Percentiles rank a stretch among this genome's conserved stretches.
Evolutionary conservation across 2,329 filamentous ascomycete genomes (phyloP).

Genomic region (Allantophomopsis cytisporea): DNA sequence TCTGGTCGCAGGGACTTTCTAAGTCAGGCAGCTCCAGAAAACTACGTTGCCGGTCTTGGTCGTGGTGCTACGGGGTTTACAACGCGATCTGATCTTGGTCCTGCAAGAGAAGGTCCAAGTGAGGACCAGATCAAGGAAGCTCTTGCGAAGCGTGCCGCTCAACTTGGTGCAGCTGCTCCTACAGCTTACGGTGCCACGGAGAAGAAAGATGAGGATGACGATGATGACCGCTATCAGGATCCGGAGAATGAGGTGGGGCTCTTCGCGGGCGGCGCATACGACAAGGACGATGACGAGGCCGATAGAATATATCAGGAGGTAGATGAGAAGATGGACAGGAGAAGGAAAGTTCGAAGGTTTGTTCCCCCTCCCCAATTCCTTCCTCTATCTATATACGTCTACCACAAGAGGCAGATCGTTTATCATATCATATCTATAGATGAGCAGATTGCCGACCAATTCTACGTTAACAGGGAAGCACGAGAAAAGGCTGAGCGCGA

Average conservation of each 20-base stretch:
- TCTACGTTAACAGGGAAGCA: slow-evolving; percentile 67
- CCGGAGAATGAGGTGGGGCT: slow-evolving; percentile 94
- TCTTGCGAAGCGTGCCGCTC: slow-evolving; percentile 82
- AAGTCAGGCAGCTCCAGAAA: slow-evolving; percentile 71
- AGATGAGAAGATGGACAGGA: slow-evolving; percentile 91
- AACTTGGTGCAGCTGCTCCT: slow-evolving; percentile 59
- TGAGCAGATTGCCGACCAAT: slow-evolving; percentile 69
- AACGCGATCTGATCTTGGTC: slow-evolving; percentile 89
- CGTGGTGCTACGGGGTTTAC: slow-evolving; percentile 97
- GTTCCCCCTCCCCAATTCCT: slow-evolving; percentile 30
- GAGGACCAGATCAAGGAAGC: slow-evolving; percentile 98
- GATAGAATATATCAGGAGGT: slow-evolving; percentile 92
- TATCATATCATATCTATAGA: slow-evolving; percentile 48
- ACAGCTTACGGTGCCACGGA: slow-evolving; percentile 53
- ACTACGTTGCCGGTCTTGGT: slow-evolving; percentile 91
- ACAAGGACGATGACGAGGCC: slow-evolving; percentile 94
- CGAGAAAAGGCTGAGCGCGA: slow-evolving; percentile 84
- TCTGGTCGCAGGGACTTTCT: slow-evolving; percentile 66
- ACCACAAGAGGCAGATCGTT: slow-evolving; percentile 38
- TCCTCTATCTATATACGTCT: slow-evolving; percentile 10
- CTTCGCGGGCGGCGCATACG: slow-evolving; percentile 90
- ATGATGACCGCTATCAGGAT: slow-evolving; percentile 78
- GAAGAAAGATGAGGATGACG: slow-evolving; percentile 46
- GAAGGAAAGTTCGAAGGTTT: slow-evolving; percentile 77
- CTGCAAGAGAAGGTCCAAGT: slow-evolving; percentile 85